Evolutionary conservation across 768 basidiomycete genomes (phyloP).

Genomic region (Phanerodontia chrysosporium): DNA sequence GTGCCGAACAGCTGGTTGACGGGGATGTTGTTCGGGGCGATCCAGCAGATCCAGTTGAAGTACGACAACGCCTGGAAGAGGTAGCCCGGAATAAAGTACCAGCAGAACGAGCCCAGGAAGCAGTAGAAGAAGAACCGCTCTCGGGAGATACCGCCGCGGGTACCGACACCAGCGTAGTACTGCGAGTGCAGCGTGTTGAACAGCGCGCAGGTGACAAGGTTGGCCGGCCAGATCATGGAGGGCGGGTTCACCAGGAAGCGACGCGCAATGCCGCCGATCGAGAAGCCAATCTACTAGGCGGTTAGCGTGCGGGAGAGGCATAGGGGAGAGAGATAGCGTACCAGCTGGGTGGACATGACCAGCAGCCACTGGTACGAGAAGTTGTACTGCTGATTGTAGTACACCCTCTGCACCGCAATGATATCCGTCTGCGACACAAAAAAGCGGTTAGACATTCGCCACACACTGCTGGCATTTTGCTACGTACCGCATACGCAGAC

Average conservation of each 20-base stretch:
- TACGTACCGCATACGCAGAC: conserved; percentile 30
- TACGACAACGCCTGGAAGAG: conserved; percentile 79
- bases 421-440: conserved; percentile 33
- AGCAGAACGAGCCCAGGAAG: conserved; percentile 51
- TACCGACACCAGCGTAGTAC: conserved; percentile 59
- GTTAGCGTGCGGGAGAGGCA: background rate
- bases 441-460: background rate
- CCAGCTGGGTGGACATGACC: conserved; percentile 48
- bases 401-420: conserved; percentile 41
- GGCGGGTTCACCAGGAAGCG: conserved; percentile 69
- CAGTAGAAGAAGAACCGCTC: conserved; percentile 74
- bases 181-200: conserved; percentile 79
- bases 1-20: conserved; percentile 67
- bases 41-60: conserved; percentile 79
- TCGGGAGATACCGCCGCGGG: conserved; percentile 58
- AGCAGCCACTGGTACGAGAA: conserved; percentile 38
- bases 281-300: conserved; percentile 69
- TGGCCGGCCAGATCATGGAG: conserved; percentile 69
- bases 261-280: conserved; percentile 69
- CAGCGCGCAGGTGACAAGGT: conserved; percentile 68
- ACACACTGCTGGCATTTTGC: too few species aligned
- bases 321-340: conserved; percentile 44
- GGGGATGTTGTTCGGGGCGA: conserved; percentile 35
- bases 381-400: conserved; percentile 36
- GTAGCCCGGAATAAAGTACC: conserved; percentile 72